phyloP scores from a whole-genome alignment of 2,329 filamentous ascomycete species.

The Mycosphaerella arachidis region DNA sequence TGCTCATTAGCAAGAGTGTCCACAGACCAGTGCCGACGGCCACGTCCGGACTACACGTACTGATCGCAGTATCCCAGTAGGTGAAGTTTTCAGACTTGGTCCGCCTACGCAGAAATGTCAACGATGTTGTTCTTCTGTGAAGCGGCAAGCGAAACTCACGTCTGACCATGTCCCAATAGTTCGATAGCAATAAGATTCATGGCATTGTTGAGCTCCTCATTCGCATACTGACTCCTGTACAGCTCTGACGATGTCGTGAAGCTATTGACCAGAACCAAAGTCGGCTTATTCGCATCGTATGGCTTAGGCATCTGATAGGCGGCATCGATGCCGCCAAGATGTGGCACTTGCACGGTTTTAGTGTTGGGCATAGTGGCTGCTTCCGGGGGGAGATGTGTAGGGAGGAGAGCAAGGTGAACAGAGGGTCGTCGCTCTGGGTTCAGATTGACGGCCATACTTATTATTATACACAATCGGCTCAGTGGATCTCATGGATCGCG shows the following conservation, averaged over 20 bases:
- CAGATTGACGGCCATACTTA: background rate
- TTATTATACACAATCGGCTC: too few relatives aligned
- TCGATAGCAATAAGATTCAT: constrained; percentile 53
- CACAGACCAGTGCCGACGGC: background rate
- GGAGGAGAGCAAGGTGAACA: background rate
- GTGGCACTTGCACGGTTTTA: constrained; percentile 43
- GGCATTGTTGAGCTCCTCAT: constrained; percentile 27
- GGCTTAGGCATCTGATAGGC: constrained; percentile 43
- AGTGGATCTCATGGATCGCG: background rate
- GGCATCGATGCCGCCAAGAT: constrained; percentile 48
- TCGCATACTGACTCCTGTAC: constrained; percentile 29
- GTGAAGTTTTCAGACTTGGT: constrained; percentile 46
- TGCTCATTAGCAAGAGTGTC: background rate
- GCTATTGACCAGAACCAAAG: constrained; percentile 48
- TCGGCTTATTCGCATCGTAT: constrained; percentile 43
- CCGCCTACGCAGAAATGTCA: constrained; percentile 16
- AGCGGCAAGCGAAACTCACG: constrained; percentile 19
- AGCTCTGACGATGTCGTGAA: constrained; percentile 49
- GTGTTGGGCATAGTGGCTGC: constrained; percentile 31
- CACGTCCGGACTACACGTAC: background rate
- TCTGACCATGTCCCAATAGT: constrained; percentile 50
- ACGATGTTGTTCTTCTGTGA: background rate
- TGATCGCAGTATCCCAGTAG: constrained; percentile 48
- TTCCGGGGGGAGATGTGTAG: background rate
- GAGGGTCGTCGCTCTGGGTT: background rate